Conservation (phyloP, 768 basidiomycete species). For the Lactarius indigo region DNA sequence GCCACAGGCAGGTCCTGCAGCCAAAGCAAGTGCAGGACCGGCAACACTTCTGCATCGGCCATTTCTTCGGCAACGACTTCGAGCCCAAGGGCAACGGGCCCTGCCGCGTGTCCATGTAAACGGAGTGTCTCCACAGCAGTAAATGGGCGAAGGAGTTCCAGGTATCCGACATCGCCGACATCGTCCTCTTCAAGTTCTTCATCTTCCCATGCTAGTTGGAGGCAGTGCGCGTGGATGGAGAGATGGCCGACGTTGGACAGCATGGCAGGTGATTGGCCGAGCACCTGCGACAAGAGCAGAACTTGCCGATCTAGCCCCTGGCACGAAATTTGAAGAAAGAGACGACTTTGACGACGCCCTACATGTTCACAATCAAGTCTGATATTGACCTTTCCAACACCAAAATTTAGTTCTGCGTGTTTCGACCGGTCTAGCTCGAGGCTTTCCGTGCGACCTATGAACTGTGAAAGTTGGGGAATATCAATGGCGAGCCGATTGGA, state of each 20-base stretch:
- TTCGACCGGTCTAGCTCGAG: background rate
- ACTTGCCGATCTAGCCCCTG: background rate
- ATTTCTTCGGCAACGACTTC: background rate
- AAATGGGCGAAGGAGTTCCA: background rate
- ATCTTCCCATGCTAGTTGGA: background rate
- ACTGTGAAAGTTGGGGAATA: background rate
- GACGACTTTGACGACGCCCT: background rate
- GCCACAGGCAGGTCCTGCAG: background rate
- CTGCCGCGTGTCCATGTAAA: background rate
- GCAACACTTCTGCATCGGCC: background rate
- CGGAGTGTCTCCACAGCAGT: background rate
- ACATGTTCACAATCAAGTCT: background rate
- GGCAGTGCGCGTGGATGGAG: background rate
- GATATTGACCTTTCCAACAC: background rate
- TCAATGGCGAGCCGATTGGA: background rate
- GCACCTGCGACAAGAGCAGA: background rate
- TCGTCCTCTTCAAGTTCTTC: background rate
- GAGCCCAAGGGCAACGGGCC: background rate
- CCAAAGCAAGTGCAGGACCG: background rate
- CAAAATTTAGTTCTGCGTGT: background rate
- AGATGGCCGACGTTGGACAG: background rate
- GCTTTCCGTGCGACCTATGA: background rate
- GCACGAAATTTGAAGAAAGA: background rate
- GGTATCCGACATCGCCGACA: background rate
- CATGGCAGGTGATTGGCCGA: background rate